phyloP scores from a whole-genome alignment of 208 protist species.

The Crithidia bombi region DNA sequence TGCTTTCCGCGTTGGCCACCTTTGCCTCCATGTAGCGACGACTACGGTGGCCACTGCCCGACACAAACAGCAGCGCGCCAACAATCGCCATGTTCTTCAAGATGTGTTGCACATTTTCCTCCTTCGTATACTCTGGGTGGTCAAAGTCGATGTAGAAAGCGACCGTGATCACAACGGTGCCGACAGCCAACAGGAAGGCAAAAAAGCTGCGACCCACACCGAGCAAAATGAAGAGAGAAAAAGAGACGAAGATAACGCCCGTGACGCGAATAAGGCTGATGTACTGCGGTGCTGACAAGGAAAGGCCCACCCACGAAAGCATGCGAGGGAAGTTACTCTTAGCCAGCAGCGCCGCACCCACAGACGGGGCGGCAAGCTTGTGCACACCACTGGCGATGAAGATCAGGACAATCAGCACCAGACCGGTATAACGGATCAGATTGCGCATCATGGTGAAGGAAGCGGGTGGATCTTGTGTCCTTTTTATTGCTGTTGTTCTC shows the following conservation, averaged over 20 bases:
- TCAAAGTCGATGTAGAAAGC: slow-evolving; percentile 67
- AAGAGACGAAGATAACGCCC: slow-evolving; percentile 66
- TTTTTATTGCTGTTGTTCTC: slow-evolving; percentile 6
- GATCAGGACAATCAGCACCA: slow-evolving; percentile 55
- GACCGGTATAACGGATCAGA: slow-evolving; percentile 64
- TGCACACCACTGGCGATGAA: slow-evolving; percentile 67
- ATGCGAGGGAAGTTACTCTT: slow-evolving; percentile 77
- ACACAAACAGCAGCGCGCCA: slow-evolving; percentile 77
- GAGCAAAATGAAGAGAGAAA: slow-evolving; percentile 83
- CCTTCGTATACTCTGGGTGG: slow-evolving; percentile 31
- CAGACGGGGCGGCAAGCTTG: slow-evolving; percentile 50
- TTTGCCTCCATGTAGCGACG: slow-evolving; percentile 36
- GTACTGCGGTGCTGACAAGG: slow-evolving; percentile 48
- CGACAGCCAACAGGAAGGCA: slow-evolving; percentile 65
- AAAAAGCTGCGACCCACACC: slow-evolving; percentile 85
- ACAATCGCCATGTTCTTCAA: slow-evolving; percentile 66
- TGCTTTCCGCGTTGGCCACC: slow-evolving; percentile 20
- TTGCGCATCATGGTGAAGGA: slow-evolving; percentile 41
- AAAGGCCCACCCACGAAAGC: slow-evolving; percentile 29
- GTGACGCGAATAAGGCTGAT: slow-evolving; percentile 52
- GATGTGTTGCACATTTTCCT: slow-evolving; percentile 51
- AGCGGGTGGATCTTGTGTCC: background rate
- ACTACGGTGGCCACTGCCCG: slow-evolving; percentile 60
- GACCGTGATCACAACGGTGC: slow-evolving; percentile 53
- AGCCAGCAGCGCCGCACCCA: slow-evolving; percentile 48